Evolutionary conservation across 2,329 filamentous ascomycete genomes (phyloP).

Genomic region (Colletotrichum cordylinicola): DNA sequence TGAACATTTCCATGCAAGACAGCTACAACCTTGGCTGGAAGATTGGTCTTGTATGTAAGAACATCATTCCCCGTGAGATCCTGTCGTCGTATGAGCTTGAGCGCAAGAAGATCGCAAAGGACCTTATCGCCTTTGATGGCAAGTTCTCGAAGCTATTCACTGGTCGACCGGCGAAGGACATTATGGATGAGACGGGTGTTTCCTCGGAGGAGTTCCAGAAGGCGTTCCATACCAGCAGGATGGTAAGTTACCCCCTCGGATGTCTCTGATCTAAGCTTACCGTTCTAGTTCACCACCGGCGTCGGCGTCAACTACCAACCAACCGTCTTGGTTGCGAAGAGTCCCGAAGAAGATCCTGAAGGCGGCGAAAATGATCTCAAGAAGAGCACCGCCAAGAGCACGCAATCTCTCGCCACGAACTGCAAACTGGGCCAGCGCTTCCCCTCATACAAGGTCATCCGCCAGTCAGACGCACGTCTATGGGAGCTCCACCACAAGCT

Average conservation of each 20-base stretch:
- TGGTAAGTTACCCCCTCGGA: conserved; percentile 26
- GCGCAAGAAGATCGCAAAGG: conserved; percentile 63
- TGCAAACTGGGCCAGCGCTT: conserved; percentile 63
- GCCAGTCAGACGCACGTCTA: conserved; percentile 59
- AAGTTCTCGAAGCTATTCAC: conserved; percentile 62
- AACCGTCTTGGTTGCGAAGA: conserved; percentile 62
- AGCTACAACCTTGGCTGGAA: conserved; percentile 65
- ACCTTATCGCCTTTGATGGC: conserved; percentile 64
- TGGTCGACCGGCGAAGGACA: conserved; percentile 60
- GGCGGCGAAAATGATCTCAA: conserved; percentile 42
- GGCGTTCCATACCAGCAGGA: conserved; percentile 62
- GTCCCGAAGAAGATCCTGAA: conserved; percentile 35
- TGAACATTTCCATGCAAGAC: conserved; percentile 77
- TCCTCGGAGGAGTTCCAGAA: conserved; percentile 68
- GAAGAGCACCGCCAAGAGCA: conserved; percentile 37
- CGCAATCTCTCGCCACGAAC: conserved; percentile 48
- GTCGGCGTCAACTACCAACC: conserved; percentile 60
- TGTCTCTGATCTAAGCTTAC: neutral
- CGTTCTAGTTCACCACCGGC: conserved; percentile 22
- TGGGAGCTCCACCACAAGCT: conserved; percentile 66
- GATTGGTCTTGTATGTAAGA: conserved; percentile 51
- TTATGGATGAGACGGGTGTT: conserved; percentile 65
- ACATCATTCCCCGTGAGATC: conserved; percentile 44
- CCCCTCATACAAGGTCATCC: conserved; percentile 63
- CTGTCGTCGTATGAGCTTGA: conserved; percentile 58